These are phyloP conservation scores for Phytophthora litchii DNA, from an alignment of 352 stramenopile species.

Conservation along the genomic window DNA sequence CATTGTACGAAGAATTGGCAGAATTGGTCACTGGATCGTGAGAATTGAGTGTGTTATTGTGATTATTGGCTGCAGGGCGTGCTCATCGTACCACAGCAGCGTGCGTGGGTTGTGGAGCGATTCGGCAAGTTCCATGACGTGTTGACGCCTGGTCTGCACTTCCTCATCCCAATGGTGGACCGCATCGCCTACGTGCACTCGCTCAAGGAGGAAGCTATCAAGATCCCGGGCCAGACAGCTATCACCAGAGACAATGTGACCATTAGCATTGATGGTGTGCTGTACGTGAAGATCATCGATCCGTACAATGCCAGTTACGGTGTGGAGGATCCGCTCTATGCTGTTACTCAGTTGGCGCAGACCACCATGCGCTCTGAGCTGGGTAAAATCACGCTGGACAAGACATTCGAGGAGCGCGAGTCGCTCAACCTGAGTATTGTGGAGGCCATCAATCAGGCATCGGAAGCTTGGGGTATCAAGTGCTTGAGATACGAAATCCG, in stretches of 20 bases:
- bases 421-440: conserved; percentile 93
- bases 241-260: conserved; percentile 94
- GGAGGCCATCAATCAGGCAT: conserved; percentile 91
- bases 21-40: background rate
- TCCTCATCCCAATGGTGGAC: conserved; percentile 91
- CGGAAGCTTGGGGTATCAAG: conserved; percentile 90
- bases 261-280: conserved; percentile 92
- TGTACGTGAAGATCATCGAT: conserved; percentile 92
- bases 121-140: conserved; percentile 92
- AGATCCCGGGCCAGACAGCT: conserved; percentile 89
- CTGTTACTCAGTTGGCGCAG: conserved; percentile 91
- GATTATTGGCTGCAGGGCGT: conserved; percentile 56
- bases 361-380: conserved; percentile 92
- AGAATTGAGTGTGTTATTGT: background rate
- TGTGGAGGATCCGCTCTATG: conserved; percentile 89
- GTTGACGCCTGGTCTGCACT: conserved; percentile 87
- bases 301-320: conserved; percentile 91
- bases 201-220: conserved; percentile 92
- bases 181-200: conserved; percentile 92
- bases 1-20: conserved; percentile 37
- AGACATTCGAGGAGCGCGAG: conserved; percentile 94
- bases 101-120: conserved; percentile 90
- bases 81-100: conserved; percentile 88
- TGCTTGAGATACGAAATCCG: conserved; percentile 93
- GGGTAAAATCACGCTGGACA: conserved; percentile 93